Evolutionary conservation across 1,284 basidiomycete species (phyloP).

Genomic region (Cyathus pygmaeus): DNA sequence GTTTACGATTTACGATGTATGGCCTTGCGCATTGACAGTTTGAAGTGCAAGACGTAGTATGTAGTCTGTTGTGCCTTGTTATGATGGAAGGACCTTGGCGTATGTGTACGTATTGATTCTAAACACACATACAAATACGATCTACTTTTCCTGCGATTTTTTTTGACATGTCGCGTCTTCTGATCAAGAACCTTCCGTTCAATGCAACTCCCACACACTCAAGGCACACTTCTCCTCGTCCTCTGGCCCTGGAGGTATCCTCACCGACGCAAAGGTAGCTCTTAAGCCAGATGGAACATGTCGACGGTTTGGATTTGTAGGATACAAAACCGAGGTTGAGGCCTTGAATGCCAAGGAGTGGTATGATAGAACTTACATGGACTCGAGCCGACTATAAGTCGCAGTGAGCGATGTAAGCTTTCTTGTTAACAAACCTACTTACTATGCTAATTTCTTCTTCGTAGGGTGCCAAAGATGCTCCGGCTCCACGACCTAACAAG

Average conservation of each 20-base stretch:
- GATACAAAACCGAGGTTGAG: slow-evolving; percentile 85
- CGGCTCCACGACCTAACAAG: slow-evolving; percentile 73
- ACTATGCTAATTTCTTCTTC: slow-evolving; percentile 9
- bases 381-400: slow-evolving; percentile 80
- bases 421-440: slow-evolving; percentile 1
- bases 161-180: slow-evolving; percentile 83
- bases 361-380: slow-evolving; percentile 88
- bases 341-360: slow-evolving; percentile 82
- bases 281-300: slow-evolving; percentile 82
- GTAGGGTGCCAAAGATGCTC: slow-evolving; percentile 74
- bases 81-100: too few relatives aligned
- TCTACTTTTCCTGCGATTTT: too few relatives aligned
- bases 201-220: slow-evolving; percentile 77
- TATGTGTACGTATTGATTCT: too few relatives aligned
- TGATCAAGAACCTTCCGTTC: slow-evolving; percentile 89
- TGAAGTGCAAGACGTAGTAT: too few relatives aligned
- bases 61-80: too few relatives aligned
- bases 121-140: too few relatives aligned
- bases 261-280: slow-evolving; percentile 92
- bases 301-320: slow-evolving; percentile 92
- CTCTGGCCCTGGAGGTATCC: slow-evolving; percentile 69
- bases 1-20: too few relatives aligned
- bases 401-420: slow-evolving; percentile 75
- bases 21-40: too few relatives aligned
- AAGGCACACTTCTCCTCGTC: slow-evolving; percentile 76